Conservation (phyloP, 2,329 filamentous ascomycete species). For the Fusarium torulosum region DNA sequence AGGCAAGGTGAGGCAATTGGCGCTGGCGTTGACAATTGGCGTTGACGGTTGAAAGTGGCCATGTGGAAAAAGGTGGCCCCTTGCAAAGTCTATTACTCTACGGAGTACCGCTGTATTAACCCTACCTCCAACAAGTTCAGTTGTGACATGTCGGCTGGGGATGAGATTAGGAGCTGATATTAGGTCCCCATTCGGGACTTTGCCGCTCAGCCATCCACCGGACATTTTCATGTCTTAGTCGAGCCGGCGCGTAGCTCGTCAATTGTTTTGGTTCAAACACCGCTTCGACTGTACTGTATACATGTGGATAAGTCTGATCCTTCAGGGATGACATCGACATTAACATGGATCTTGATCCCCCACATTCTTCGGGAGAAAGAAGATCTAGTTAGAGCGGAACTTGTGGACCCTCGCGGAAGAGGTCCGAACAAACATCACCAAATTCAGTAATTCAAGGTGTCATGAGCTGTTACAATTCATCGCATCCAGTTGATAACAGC, state of each 20-base stretch:
- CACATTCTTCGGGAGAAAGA: conserved; percentile 33
- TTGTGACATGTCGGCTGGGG: conserved; percentile 9
- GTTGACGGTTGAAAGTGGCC: conserved; percentile 27
- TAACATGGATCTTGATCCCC: conserved; percentile 37
- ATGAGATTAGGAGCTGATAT: not conserved
- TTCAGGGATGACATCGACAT: conserved; percentile 38
- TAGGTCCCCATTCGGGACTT: not conserved
- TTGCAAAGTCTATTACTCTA: not conserved
- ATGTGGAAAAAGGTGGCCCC: conserved; percentile 38
- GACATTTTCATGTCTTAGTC: not conserved
- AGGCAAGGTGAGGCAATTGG: not conserved
- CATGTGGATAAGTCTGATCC: conserved; percentile 13
- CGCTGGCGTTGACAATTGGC: too few relatives aligned
- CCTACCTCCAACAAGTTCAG: too few relatives aligned
- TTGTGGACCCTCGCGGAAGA: conserved; percentile 19
- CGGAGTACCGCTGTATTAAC: conserved; percentile 1
- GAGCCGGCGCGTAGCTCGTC: conserved; percentile 8
- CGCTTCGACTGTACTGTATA: not conserved
- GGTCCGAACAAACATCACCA: not conserved
- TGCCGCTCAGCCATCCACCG: conserved; percentile 2
- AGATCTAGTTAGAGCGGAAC: conserved; percentile 22
- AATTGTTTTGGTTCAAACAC: conserved; percentile 2
- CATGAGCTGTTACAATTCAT: too few relatives aligned
- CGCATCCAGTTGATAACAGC: too few relatives aligned
- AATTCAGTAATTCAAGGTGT: not conserved